These are phyloP conservation scores for Pythium oligandrum DNA, from an alignment of 352 stramenopile species.

Conservation along the genomic window DNA sequence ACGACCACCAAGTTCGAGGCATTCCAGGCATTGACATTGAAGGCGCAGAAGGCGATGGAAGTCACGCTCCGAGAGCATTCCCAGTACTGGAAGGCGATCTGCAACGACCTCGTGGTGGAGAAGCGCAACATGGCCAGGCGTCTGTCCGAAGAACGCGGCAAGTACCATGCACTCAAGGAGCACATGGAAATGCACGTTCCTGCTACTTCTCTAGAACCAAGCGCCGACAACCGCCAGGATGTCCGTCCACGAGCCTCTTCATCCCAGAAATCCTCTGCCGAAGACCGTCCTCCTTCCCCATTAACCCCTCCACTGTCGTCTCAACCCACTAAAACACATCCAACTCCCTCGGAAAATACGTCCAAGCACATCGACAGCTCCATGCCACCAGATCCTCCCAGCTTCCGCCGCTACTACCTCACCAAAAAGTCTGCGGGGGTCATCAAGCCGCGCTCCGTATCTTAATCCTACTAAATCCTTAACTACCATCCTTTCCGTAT, in stretches of 20 bases:
- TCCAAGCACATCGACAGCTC: background rate
- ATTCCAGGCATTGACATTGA: conserved; percentile 11
- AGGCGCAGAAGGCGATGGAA: conserved; percentile 21
- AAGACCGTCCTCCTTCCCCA: no score
- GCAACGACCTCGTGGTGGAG: conserved; percentile 20
- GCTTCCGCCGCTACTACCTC: conserved; percentile 25
- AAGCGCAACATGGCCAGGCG: conserved; percentile 18
- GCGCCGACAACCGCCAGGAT: no score
- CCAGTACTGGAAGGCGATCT: conserved; percentile 23
- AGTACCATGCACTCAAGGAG: conserved; percentile 19
- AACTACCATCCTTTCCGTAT: conserved; percentile 1
- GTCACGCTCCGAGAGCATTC: conserved; percentile 18
- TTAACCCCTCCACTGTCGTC: no score
- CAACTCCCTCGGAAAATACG: background rate
- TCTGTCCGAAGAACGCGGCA: conserved; percentile 18
- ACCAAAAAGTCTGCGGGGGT: conserved; percentile 5
- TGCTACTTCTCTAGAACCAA: no score
- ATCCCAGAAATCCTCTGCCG: no score
- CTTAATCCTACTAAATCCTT: conserved; percentile 4
- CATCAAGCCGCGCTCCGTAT: conserved; percentile 1
- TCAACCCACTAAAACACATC: background rate
- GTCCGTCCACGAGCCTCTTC: no score
- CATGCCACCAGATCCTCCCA: conserved; percentile 1
- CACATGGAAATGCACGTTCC: conserved; percentile 17
- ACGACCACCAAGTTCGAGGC: conserved; percentile 19